phyloP scores from a whole-genome alignment of 306 rosid species.

The Prunus mume region DNA sequence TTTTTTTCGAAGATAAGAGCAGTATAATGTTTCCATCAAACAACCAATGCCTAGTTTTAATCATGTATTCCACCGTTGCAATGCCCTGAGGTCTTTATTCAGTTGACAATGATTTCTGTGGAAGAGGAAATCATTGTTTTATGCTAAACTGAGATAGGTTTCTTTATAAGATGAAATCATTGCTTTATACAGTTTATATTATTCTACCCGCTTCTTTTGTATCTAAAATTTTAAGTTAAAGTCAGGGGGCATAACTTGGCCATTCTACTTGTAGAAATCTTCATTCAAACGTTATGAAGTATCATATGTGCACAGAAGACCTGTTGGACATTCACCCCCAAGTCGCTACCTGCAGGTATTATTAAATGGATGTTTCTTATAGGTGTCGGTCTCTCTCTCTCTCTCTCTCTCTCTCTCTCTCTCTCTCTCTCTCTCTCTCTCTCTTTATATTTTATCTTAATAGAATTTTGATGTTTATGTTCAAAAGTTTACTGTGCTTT shows the following conservation, averaged over 20 bases:
- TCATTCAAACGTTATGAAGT: constrained; percentile 86
- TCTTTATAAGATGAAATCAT: background rate
- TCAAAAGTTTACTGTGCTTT: background rate
- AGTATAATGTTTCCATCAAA: background rate
- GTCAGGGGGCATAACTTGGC: background rate
- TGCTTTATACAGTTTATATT: background rate
- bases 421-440: background rate
- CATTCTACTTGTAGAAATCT: constrained; percentile 51
- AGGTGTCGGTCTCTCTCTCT: background rate
- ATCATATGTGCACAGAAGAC: constrained; percentile 78
- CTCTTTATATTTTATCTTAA: background rate
- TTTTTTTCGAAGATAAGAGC: background rate
- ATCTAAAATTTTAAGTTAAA: background rate
- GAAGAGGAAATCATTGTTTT: background rate
- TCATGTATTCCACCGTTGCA: background rate
- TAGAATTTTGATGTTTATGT: constrained; percentile 4
- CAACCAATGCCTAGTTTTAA: background rate
- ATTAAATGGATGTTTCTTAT: constrained; percentile 5
- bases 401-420: background rate
- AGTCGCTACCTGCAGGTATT: constrained; percentile 89
- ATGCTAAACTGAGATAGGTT: background rate
- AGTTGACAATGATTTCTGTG: background rate
- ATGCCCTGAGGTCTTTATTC: background rate
- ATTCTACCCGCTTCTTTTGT: background rate
- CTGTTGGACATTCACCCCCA: constrained; percentile 93